These are phyloP conservation scores for Lactifluus volemus DNA, from an alignment of 768 basidiomycete species.

Conservation along the genomic window DNA sequence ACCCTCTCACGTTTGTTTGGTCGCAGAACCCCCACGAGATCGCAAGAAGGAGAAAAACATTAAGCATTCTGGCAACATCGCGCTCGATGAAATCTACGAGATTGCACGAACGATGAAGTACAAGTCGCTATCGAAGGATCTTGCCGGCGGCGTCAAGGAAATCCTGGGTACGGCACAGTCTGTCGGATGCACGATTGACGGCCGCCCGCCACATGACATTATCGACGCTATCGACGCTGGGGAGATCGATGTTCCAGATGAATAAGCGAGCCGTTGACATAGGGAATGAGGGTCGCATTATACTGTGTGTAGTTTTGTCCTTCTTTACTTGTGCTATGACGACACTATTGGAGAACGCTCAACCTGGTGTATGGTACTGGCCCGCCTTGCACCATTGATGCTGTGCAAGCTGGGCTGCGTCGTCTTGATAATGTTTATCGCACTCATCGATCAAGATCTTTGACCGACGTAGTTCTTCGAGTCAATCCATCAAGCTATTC, in stretches of 20 bases:
- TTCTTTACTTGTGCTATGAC: constrained; percentile 6
- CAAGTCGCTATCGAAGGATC: constrained; percentile 90
- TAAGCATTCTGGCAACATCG: constrained; percentile 92
- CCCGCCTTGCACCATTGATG: not conserved
- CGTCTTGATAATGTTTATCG: not conserved
- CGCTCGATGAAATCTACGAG: constrained; percentile 88
- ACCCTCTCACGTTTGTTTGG: not conserved
- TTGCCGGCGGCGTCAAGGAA: constrained; percentile 90
- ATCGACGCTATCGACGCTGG: constrained; percentile 82
- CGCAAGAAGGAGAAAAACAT: constrained; percentile 99
- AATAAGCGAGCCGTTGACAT: constrained; percentile 38
- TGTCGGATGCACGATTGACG: constrained; percentile 93
- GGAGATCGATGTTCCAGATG: constrained; percentile 79
- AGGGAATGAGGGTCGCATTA: not conserved
- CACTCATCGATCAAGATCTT: not conserved
- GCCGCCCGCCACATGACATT: constrained; percentile 85
- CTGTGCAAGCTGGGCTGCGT: not conserved
- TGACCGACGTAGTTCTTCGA: not conserved
- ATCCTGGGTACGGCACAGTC: constrained; percentile 97
- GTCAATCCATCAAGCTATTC: too few relatives aligned
- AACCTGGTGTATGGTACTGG: not conserved
- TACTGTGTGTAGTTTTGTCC: constrained; percentile 11
- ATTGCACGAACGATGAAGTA: constrained; percentile 94
- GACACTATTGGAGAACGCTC: constrained; percentile 2
- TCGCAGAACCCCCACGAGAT: constrained; percentile 91